Evolutionary conservation across 176 grass and related monocot genomes (phyloP).

Genomic region (Juncus inflexus): DNA sequence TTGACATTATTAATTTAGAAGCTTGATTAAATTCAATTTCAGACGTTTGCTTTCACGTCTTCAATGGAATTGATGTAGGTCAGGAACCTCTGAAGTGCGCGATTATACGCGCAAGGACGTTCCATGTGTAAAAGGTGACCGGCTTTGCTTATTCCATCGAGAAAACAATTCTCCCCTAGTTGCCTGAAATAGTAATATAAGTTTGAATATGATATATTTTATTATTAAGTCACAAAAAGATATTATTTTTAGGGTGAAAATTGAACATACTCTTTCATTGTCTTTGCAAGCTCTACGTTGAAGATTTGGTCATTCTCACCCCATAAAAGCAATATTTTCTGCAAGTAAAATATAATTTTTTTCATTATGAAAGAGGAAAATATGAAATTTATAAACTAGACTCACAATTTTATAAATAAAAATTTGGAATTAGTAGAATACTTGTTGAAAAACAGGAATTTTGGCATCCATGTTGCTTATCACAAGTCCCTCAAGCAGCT

Average conservation of each 20-base stretch:
- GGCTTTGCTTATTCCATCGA: constrained; percentile 66
- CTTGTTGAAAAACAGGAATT: constrained; percentile 64
- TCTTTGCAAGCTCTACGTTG: constrained; percentile 74
- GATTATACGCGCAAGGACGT: constrained; percentile 74
- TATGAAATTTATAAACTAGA: background rate
- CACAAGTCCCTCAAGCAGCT: constrained; percentile 69
- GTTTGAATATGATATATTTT: background rate
- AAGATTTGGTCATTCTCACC: constrained; percentile 87
- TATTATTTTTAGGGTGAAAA: background rate
- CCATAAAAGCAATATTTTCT: constrained; percentile 95
- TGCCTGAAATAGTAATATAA: constrained; percentile 38
- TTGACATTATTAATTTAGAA: too few relatives aligned
- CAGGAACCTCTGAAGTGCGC: constrained; percentile 66
- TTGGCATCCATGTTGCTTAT: constrained; percentile 67
- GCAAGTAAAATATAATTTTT: constrained; percentile 20
- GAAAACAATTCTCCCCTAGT: constrained; percentile 55
- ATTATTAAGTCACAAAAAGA: too few relatives aligned
- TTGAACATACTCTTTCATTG: constrained; percentile 67
- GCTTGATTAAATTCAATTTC: background rate
- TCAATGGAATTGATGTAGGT: constrained; percentile 34
- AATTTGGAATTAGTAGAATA: background rate
- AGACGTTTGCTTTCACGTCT: background rate
- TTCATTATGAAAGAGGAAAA: background rate
- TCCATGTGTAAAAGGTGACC: constrained; percentile 80
- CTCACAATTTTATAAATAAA: background rate